phyloP scores from a whole-genome alignment of 75 land plant genomes.

The Isoetes taiwanensis region DNA sequence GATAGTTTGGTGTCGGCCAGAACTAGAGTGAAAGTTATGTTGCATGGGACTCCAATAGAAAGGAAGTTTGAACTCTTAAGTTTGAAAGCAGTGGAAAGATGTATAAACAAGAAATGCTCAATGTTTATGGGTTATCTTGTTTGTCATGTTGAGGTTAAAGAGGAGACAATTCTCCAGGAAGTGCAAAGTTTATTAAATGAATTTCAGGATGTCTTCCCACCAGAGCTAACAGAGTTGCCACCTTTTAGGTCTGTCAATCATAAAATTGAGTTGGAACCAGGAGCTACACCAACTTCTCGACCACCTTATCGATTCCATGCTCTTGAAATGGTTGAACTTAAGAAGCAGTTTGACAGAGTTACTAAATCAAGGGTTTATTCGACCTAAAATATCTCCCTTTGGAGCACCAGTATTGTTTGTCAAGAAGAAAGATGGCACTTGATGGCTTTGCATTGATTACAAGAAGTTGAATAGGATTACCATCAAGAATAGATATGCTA shows the following conservation, averaged over 20 bases:
- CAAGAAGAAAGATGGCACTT: neutral
- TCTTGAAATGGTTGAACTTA: slow-evolving; percentile 8
- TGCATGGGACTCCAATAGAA: no score
- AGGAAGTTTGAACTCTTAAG: no score
- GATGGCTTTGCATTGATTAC: neutral
- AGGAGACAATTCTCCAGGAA: no score
- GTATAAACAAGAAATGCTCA: no score
- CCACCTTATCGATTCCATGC: slow-evolving; percentile 14
- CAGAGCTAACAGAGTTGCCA: slow-evolving; percentile 7
- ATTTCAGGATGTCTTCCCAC: no score
- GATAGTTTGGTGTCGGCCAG: no score
- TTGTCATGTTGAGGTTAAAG: no score
- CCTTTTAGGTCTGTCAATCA: slow-evolving; percentile 10
- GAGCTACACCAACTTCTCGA: slow-evolving; percentile 5
- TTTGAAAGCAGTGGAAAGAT: no score
- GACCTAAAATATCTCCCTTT: neutral
- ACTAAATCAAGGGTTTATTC: neutral
- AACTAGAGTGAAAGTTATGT: no score
- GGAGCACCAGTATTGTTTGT: neutral
- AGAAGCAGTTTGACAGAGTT: slow-evolving; percentile 11
- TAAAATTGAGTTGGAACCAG: slow-evolving; percentile 17
- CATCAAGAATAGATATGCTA: neutral
- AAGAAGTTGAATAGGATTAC: neutral
- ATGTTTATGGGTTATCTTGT: no score
- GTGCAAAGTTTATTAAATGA: no score